Conservation (phyloP, 495 filamentous ascomycete genomes). For the Cercophora scortea region DNA sequence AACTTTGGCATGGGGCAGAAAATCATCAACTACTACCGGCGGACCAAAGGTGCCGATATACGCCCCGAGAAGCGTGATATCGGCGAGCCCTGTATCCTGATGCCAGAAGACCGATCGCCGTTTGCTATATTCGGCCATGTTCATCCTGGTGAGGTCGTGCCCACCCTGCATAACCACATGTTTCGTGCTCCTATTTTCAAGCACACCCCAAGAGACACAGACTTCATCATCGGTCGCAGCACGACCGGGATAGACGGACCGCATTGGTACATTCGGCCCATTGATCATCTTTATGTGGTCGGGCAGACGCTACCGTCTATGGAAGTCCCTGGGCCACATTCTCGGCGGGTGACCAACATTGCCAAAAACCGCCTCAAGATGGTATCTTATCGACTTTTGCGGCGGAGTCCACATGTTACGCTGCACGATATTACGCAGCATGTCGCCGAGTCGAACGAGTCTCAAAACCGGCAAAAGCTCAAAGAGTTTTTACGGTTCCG, state of each 20-base stretch:
- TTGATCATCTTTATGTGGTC: conserved; percentile 82
- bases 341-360: conserved; percentile 87
- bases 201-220: conserved; percentile 67
- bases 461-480: conserved; percentile 91
- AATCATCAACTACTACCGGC: conserved; percentile 92
- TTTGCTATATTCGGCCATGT: conserved; percentile 93
- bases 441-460: conserved; percentile 81
- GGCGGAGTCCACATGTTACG: conserved; percentile 60
- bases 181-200: conserved; percentile 89
- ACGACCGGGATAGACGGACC: conserved; percentile 66
- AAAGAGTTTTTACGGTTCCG: conserved; percentile 91
- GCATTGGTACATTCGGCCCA: conserved; percentile 71
- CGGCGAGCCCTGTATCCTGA: conserved; percentile 76
- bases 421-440: conserved; percentile 79
- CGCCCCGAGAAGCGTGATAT: conserved; percentile 46
- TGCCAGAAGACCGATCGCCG: conserved; percentile 89
- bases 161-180: conserved; percentile 90
- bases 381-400: conserved; percentile 79
- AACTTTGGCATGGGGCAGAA: conserved; percentile 96
- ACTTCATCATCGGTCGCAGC: conserved; percentile 81
- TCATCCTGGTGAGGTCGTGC: conserved; percentile 78
- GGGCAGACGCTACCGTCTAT: conserved; percentile 87
- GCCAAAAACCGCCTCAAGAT: conserved; percentile 94
- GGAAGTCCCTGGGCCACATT: conserved; percentile 88
- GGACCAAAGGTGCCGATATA: conserved; percentile 69